These are phyloP conservation scores for Nemania bipapillata DNA, from an alignment of 2,329 filamentous ascomycete genomes.

Conservation along the genomic window DNA sequence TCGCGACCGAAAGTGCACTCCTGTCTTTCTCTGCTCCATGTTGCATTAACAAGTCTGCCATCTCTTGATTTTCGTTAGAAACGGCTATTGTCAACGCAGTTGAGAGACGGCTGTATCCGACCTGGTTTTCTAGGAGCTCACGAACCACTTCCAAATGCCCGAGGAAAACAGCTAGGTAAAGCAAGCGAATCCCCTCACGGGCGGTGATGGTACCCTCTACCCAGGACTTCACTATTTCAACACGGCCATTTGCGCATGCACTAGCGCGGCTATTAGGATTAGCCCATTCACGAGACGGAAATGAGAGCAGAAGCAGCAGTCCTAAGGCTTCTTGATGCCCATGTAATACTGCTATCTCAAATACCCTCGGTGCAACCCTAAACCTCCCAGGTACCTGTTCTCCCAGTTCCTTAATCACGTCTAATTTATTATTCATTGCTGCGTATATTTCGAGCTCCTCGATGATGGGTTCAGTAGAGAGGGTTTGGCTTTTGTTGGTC, in stretches of 20 bases:
- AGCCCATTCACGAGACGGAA: background rate
- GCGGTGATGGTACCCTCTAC: background rate
- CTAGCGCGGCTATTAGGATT: background rate
- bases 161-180: background rate
- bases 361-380: background rate
- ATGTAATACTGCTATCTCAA: background rate
- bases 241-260: slow-evolving; percentile 1
- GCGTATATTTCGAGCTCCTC: background rate
- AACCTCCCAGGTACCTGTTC: background rate
- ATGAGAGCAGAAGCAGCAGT: background rate
- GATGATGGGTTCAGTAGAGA: background rate
- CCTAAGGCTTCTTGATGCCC: background rate
- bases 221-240: background rate
- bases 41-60: background rate
- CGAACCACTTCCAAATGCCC: background rate
- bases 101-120: background rate
- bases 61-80: background rate
- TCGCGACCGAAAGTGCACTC: background rate
- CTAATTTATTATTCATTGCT: background rate
- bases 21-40: background rate
- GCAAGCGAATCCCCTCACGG: background rate
- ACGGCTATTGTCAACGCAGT: background rate
- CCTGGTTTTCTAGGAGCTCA: background rate
- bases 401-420: background rate
- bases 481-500: background rate